phyloP scores from a whole-genome alignment of 257 asterid species.

The Sherardia arvensis region DNA sequence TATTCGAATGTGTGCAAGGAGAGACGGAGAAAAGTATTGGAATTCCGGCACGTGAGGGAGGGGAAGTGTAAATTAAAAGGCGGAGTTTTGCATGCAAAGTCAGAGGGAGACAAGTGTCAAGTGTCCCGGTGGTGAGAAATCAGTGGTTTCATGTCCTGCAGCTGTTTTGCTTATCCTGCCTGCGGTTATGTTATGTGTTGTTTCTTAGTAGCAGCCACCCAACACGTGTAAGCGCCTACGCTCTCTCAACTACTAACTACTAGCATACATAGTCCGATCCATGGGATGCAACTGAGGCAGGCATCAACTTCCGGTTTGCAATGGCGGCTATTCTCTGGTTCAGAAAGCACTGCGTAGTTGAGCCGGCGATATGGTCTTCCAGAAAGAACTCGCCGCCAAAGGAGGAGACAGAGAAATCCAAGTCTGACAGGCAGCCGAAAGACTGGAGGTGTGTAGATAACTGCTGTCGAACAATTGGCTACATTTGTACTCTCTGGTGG shows the following conservation, averaged over 20 bases:
- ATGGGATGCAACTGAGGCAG: background rate
- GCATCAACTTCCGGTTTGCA: background rate
- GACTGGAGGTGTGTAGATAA: conserved; percentile 60
- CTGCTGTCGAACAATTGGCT: conserved; percentile 65
- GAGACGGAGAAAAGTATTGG: no score
- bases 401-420: conserved; percentile 1
- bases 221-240: conserved; percentile 36
- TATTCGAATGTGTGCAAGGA: no score
- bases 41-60: conserved; percentile 21
- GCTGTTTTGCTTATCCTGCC: background rate
- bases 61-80: conserved; percentile 12
- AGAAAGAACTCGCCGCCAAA: conserved; percentile 3
- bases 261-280: background rate
- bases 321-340: conserved; percentile 59
- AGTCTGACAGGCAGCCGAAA: conserved; percentile 6
- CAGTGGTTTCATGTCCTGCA: background rate
- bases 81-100: conserved; percentile 19
- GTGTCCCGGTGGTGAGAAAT: conserved; percentile 18
- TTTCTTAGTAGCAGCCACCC: conserved; percentile 19
- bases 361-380: conserved; percentile 31
- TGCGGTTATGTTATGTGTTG: conserved; percentile 13
- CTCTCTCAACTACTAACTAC: background rate
- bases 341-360: conserved; percentile 51
- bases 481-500: conserved; percentile 64
- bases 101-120: conserved; percentile 29